phyloP scores from a whole-genome alignment of 495 filamentous ascomycete genomes.

The Hypoxylon lienhwacheense region DNA sequence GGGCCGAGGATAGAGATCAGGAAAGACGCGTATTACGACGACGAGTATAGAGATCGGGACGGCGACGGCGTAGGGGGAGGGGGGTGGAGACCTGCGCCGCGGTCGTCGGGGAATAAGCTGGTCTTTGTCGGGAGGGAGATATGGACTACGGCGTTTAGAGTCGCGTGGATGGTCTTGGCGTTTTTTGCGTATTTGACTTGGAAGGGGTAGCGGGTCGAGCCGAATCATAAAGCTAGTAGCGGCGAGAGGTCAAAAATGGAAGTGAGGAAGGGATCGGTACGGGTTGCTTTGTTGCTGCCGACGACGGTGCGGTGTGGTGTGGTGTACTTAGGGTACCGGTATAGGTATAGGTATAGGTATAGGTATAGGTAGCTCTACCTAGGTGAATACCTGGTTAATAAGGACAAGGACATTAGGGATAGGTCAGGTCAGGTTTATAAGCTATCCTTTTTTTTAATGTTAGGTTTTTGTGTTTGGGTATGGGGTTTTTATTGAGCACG shows the following conservation, averaged over 20 bases:
- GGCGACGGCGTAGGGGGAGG: too few relatives aligned
- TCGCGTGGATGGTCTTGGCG: conserved; percentile 49
- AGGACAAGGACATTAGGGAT: too few relatives aligned
- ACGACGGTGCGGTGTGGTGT: too few relatives aligned
- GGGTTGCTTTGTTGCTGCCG: too few relatives aligned
- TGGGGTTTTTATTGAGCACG: background rate
- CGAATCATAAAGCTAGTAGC: background rate
- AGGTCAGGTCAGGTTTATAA: background rate
- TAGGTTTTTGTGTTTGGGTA: background rate
- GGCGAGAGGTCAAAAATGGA: background rate
- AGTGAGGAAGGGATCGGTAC: background rate
- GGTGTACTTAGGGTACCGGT: too few relatives aligned
- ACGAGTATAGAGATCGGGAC: conserved; percentile 40
- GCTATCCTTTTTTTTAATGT: background rate
- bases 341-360: too few relatives aligned
- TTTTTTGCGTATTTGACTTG: conserved; percentile 47
- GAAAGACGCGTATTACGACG: conserved; percentile 43
- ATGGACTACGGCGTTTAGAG: conserved; percentile 50
- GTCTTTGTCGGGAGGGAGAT: conserved; percentile 42
- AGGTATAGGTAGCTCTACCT: too few relatives aligned
- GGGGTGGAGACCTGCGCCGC: conserved; percentile 16
- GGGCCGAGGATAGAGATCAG: conserved; percentile 51
- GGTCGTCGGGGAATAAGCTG: conserved; percentile 20
- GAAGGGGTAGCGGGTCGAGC: conserved; percentile 35
- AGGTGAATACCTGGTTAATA: too few relatives aligned